Evolutionary conservation across 176 grass and related monocot genomes (phyloP).

Genomic region (Elymus sibiricus): DNA sequence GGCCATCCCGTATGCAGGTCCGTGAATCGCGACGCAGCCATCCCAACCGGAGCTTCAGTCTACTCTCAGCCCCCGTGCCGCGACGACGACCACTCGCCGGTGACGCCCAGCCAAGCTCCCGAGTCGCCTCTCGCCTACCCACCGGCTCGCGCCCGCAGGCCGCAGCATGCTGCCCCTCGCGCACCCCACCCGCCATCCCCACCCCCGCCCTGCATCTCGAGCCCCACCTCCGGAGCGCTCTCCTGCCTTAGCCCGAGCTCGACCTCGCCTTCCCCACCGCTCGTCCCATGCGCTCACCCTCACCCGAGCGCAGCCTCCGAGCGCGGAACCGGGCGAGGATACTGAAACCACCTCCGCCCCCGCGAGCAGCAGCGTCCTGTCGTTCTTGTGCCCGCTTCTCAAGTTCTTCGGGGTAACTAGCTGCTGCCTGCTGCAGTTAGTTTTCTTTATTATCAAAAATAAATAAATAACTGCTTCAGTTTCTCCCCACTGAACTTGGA

Average conservation of each 20-base stretch:
- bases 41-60: background rate
- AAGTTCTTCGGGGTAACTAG: conserved; percentile 71
- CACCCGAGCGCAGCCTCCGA: conserved; percentile 23
- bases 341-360: background rate
- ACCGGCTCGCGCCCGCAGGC: background rate
- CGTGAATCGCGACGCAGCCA: no score
- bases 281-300: background rate
- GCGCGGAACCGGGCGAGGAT: background rate
- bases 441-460: background rate
- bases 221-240: background rate
- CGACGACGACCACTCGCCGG: conserved; percentile 10
- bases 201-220: background rate
- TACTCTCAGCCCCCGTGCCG: background rate
- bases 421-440: background rate
- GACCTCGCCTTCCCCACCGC: background rate
- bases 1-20: no score
- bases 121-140: background rate
- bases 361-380: conserved; percentile 49
- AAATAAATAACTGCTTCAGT: conserved; percentile 14
- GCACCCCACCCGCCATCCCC: background rate
- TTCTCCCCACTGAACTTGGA: background rate
- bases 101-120: background rate
- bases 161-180: conserved; percentile 28
- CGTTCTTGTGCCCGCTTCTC: conserved; percentile 82
- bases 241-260: background rate